A percentile compares a stretch with the other conserved stretches of the same genome.
These are phyloP conservation scores for Dactylellina leptospora DNA, from an alignment of 2,329 filamentous ascomycete species.

Conservation along the genomic window DNA sequence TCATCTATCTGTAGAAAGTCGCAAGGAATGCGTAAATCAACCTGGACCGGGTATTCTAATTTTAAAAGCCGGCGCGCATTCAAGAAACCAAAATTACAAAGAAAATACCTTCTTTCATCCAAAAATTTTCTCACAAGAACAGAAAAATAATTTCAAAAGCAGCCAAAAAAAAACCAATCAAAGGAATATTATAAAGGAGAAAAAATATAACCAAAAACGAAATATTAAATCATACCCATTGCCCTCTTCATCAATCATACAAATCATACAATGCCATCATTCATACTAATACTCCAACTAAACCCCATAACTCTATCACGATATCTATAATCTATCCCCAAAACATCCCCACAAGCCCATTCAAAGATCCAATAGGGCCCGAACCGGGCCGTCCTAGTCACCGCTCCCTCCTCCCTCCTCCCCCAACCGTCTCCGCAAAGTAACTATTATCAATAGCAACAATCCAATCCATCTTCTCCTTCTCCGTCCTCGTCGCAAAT, in stretches of 20 bases:
- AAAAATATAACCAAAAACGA: neutral
- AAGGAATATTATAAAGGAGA: neutral
- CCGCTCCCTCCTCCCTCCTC: slow-evolving; percentile 18
- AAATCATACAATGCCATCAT: slow-evolving; percentile 11
- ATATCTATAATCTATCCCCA: neutral
- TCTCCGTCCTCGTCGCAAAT: slow-evolving; percentile 86
- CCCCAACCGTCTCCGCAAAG: slow-evolving; percentile 58
- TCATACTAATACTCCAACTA: neutral
- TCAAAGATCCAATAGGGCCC: slow-evolving; percentile 28
- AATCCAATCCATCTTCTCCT: slow-evolving; percentile 97
- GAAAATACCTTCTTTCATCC: too few relatives aligned
- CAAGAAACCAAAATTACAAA: neutral
- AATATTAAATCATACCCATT: neutral
- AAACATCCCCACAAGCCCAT: slow-evolving; percentile 20
- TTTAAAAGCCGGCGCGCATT: neutral
- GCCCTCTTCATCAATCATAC: neutral
- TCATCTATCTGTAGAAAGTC: neutral
- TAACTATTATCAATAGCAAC: slow-evolving; percentile 85
- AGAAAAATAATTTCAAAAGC: neutral
- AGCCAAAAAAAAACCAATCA: neutral
- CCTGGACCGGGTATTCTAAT: neutral
- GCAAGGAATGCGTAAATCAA: neutral
- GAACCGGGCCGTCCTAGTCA: slow-evolving; percentile 37
- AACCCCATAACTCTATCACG: neutral
- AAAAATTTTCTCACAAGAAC: slow-evolving; percentile 2